phyloP scores from a whole-genome alignment of 1,139 yeast species.

The Yamadazyma taylorii region DNA sequence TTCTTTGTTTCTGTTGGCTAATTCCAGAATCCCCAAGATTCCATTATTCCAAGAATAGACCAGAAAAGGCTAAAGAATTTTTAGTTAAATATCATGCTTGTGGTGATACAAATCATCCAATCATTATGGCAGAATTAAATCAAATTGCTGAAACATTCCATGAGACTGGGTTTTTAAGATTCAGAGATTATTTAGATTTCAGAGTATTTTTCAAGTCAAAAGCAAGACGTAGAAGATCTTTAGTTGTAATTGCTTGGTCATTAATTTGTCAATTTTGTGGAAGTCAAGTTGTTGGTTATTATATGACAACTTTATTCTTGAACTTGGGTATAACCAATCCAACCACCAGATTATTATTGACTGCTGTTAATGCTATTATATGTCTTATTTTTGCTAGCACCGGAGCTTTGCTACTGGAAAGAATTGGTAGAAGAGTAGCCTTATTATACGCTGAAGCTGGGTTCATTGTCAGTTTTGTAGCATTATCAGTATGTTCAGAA shows the following conservation, averaged over 20 bases:
- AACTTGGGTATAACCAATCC: slow-evolving; percentile 18
- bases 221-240: slow-evolving; percentile 7
- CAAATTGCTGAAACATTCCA: slow-evolving; percentile 18
- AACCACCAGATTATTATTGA: slow-evolving; percentile 17
- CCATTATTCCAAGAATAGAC: slow-evolving; percentile 38
- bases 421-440: slow-evolving; percentile 17
- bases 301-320: slow-evolving; percentile 17
- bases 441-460: slow-evolving; percentile 15
- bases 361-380: slow-evolving; percentile 16
- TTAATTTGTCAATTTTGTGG: slow-evolving; percentile 15
- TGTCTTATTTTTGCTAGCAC: slow-evolving; percentile 14
- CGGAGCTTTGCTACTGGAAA: slow-evolving; percentile 17
- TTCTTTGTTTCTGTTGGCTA: slow-evolving; percentile 20
- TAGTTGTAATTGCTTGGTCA: slow-evolving; percentile 9
- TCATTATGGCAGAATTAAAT: slow-evolving; percentile 20
- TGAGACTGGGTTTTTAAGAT: slow-evolving; percentile 7
- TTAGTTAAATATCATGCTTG: slow-evolving; percentile 22
- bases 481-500: slow-evolving; percentile 14
- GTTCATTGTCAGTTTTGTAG: slow-evolving; percentile 11
- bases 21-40: slow-evolving; percentile 64
- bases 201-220: slow-evolving; percentile 8
- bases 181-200: slow-evolving; percentile 10
- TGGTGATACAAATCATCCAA: slow-evolving; percentile 19
- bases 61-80: slow-evolving; percentile 35
- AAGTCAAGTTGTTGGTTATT: slow-evolving; percentile 18